Conservation (phyloP, 2,329 filamentous ascomycete species). For the Ophiostoma perfectum region DNA sequence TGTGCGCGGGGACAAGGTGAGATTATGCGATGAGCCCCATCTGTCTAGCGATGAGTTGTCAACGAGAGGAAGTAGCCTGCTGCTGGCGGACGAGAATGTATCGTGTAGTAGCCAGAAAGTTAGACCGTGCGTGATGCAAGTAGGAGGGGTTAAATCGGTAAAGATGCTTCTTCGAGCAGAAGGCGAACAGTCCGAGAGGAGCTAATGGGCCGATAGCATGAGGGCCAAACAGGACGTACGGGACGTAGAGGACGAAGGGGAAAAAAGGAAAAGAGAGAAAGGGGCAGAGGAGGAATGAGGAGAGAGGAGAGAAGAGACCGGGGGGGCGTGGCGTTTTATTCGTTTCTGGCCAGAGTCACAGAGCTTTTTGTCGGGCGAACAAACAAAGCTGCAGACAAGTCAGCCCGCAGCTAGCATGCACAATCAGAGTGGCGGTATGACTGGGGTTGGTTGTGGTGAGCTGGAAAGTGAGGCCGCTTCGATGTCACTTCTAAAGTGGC, state of each 20-base stretch:
- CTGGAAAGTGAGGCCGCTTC: background rate
- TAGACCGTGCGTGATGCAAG: background rate
- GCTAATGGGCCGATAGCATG: background rate
- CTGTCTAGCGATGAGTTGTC: background rate
- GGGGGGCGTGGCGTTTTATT: background rate
- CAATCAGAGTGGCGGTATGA: slow-evolving; percentile 9
- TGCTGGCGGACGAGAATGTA: background rate
- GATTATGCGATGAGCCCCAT: background rate
- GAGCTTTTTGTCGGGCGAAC: background rate
- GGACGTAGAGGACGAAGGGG: background rate
- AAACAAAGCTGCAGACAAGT: background rate
- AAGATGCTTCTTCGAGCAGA: background rate
- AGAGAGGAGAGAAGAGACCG: background rate
- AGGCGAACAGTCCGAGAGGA: background rate
- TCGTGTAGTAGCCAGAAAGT: background rate
- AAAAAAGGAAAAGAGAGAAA: background rate
- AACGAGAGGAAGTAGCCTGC: background rate
- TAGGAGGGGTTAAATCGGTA: background rate
- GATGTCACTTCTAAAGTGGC: background rate
- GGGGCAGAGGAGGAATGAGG: background rate
- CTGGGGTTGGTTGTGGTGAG: background rate
- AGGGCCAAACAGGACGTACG: background rate
- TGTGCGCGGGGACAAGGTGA: background rate
- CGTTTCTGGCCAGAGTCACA: background rate
- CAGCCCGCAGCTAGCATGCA: background rate